Conservation (phyloP, 352 stramenopile genomes). For the Pythium aristosporum region DNA sequence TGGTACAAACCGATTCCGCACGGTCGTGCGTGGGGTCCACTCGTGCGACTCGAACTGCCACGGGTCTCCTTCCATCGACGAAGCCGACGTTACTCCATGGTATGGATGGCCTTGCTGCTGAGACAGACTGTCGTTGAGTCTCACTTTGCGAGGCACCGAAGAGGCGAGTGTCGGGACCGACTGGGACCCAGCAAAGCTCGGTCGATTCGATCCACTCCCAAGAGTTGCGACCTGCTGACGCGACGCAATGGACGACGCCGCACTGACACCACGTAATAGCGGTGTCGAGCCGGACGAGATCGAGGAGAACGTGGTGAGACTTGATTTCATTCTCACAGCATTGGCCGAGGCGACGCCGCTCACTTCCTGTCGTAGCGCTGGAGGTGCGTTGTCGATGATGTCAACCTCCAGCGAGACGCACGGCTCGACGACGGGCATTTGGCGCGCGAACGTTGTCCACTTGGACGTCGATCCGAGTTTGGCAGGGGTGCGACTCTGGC, state of each 20-base stretch:
- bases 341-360: background rate
- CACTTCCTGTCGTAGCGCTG: constrained; percentile 15
- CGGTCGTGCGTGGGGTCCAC: background rate
- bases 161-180: constrained; percentile 4
- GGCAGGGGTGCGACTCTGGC: background rate
- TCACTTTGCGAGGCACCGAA: constrained; percentile 8
- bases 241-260: constrained; percentile 1
- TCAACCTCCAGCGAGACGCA: constrained; percentile 16
- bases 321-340: constrained; percentile 28
- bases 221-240: background rate
- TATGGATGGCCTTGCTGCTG: constrained; percentile 10
- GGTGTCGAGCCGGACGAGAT: constrained; percentile 19
- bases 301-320: constrained; percentile 23
- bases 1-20: constrained; percentile 11
- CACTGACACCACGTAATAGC: background rate
- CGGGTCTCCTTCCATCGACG: constrained; percentile 1
- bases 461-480: background rate
- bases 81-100: background rate
- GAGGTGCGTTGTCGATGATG: constrained; percentile 20
- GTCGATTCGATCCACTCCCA: background rate
- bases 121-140: constrained; percentile 23
- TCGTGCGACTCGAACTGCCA: constrained; percentile 21
- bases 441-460: constrained; percentile 11
- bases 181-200: constrained; percentile 8
- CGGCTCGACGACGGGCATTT: constrained; percentile 13